These are phyloP conservation scores for Emergomyces pasteurianus DNA, from an alignment of 2,329 filamentous ascomycete species.

Conservation along the genomic window DNA sequence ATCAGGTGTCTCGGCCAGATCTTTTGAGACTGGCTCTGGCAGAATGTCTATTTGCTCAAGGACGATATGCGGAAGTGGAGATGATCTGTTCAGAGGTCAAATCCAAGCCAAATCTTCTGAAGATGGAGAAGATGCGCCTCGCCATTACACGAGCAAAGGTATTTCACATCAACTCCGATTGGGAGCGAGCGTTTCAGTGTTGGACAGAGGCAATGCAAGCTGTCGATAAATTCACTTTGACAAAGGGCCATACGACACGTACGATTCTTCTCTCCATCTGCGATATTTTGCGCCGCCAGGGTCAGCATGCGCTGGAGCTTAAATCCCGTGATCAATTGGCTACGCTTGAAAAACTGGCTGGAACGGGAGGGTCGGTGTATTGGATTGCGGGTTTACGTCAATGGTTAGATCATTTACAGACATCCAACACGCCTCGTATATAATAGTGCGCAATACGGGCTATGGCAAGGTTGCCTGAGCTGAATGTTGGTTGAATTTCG, in stretches of 20 bases:
- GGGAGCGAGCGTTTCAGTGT: neutral
- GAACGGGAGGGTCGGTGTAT: neutral
- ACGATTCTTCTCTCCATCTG: slow-evolving; percentile 3
- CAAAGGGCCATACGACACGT: neutral
- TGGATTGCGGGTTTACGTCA: neutral
- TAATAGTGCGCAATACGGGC: too few species aligned
- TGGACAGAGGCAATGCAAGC: slow-evolving; percentile 3
- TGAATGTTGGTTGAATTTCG: too few species aligned
- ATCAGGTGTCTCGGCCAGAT: neutral
- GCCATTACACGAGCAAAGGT: slow-evolving; percentile 3
- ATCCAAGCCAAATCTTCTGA: neutral
- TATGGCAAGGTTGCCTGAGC: too few species aligned
- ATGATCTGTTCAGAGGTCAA: neutral
- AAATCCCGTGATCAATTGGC: neutral
- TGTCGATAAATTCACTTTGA: neutral
- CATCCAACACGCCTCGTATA: neutral
- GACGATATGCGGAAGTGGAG: neutral
- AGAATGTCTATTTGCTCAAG: slow-evolving; percentile 1
- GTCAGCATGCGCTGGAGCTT: slow-evolving; percentile 1
- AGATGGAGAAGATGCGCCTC: slow-evolving; percentile 3
- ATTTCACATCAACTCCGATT: slow-evolving; percentile 1
- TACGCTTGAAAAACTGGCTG: slow-evolving; percentile 2
- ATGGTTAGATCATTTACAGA: slow-evolving; percentile 1
- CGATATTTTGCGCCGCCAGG: slow-evolving; percentile 1
- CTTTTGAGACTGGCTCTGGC: slow-evolving; percentile 1